These are phyloP conservation scores for Colletotrichum graminicola DNA, from an alignment of 2,329 filamentous ascomycete species.

Conservation along the genomic window DNA sequence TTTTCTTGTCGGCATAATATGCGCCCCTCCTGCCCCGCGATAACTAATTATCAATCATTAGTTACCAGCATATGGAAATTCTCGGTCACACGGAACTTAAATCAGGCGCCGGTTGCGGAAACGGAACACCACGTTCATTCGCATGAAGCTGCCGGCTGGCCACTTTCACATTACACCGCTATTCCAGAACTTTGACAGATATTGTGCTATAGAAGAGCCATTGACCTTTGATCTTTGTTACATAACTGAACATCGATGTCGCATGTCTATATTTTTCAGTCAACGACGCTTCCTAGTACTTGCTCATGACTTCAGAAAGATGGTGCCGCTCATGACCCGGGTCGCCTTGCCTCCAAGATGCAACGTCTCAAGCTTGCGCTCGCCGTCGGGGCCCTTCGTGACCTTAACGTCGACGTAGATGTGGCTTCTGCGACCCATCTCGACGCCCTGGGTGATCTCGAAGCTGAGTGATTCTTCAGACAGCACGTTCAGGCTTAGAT, in stretches of 20 bases:
- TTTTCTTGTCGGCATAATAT: not conserved
- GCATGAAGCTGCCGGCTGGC: too few species aligned
- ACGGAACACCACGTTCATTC: not conserved
- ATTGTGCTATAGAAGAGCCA: not conserved
- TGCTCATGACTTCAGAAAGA: slow-evolving; percentile 14
- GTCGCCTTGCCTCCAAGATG: slow-evolving; percentile 35
- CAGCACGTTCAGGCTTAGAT: slow-evolving; percentile 61
- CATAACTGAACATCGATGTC: not conserved
- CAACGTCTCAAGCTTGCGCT: slow-evolving; percentile 24
- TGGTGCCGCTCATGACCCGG: slow-evolving; percentile 37
- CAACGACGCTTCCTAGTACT: not conserved
- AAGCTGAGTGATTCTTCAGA: slow-evolving; percentile 44
- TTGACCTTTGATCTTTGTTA: not conserved
- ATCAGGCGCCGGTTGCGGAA: not conserved
- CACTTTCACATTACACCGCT: slow-evolving; percentile 2
- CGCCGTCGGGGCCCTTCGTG: not conserved
- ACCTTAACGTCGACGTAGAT: slow-evolving; percentile 32
- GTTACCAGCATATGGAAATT: not conserved
- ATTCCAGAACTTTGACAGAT: not conserved
- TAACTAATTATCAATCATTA: not conserved
- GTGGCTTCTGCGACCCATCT: slow-evolving; percentile 40
- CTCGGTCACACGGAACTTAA: not conserved
- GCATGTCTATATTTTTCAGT: too few species aligned
- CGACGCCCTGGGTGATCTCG: slow-evolving; percentile 42
- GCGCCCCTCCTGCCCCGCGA: slow-evolving; percentile 12